Base-by-base conservation (phyloP, 805 yeast genomes). In the Candida ficus region DNA sequence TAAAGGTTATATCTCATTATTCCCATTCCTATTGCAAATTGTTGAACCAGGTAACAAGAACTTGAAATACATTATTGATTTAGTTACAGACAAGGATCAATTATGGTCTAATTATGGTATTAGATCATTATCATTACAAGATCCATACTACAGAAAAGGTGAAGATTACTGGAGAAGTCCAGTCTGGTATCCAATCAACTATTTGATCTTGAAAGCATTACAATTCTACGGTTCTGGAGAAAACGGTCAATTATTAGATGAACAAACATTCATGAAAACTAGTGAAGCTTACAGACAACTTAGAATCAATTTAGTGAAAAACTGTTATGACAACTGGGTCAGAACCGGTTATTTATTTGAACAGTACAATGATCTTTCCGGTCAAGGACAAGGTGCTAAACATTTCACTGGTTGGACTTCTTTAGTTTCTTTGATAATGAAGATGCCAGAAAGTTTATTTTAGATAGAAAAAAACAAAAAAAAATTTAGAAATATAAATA, bases 141-240 rank as follows among this genome's bases (percentile, higher is more conserved):
- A 85, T 52, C 65, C 66, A 17, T 64, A 56, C 43, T 93, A 83
- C 63, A 83, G 83, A 41, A 75, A 80, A 0, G 91, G 73, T 7
- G 99, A 93, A 56, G 81, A 91, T 61, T 93, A 93, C 65, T 93
- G 99, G 99, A 75, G 96, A 47, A 93, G 96, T 1, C 87, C 95
- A 16, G 71, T 93, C 21, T 93, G 98, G 98, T 69, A 89, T 51
- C 85, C 89, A 59, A 84, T 93, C 55, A 93, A 93, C 65, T 91
- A 88, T 56, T 65, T 93, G 60, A 68, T 81, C 5, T 66, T 93
- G 32, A 93, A 88, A 39, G 73, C 85, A 5, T 66, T 93, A 46
- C 60, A 67, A 25, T 64, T 77, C 57, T 91, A 90, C 54, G 54
- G 53, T 3, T 44, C 56, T n/a, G 48, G 53, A 7, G 57, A 37